These are phyloP conservation scores for Saccharomycopsis amapae DNA, from an alignment of 805 yeast genomes.

Conservation along the genomic window DNA sequence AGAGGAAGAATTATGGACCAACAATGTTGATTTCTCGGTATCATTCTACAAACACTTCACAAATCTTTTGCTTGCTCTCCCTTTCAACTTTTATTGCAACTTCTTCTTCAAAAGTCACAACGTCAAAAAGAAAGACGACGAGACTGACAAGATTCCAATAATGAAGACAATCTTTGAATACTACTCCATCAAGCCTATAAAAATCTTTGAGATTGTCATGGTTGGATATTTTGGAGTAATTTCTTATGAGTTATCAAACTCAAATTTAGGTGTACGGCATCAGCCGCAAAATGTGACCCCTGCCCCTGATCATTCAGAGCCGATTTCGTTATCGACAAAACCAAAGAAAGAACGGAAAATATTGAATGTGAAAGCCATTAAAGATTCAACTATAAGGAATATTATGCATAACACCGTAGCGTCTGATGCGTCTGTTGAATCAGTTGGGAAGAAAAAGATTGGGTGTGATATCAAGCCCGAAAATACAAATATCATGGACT, in stretches of 20 bases:
- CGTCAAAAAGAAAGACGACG: neutral
- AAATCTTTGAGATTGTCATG: slow-evolving; percentile 7
- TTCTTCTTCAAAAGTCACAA: slow-evolving; percentile 5
- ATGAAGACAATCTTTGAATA: slow-evolving; percentile 8
- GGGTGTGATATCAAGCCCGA: no score
- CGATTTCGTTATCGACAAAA: no score
- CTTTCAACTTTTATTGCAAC: slow-evolving; percentile 7
- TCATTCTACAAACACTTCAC: slow-evolving; percentile 6
- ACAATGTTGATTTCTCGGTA: slow-evolving; percentile 2
- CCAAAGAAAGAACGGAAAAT: neutral
- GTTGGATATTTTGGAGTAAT: slow-evolving; percentile 11
- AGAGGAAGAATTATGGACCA: neutral
- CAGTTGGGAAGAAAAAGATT: no score
- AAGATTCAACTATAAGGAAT: neutral
- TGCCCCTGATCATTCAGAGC: neutral
- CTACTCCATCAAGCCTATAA: slow-evolving; percentile 12
- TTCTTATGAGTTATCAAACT: neutral
- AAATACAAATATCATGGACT: neutral
- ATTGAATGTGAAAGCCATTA: neutral
- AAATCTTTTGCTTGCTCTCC: slow-evolving; percentile 2
- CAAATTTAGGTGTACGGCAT: neutral
- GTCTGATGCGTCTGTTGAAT: neutral
- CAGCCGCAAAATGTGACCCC: neutral
- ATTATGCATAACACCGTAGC: neutral
- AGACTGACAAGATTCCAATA: neutral